These are phyloP conservation scores for Staphylotrichum longicolle DNA, from an alignment of 495 filamentous ascomycete species.

Conservation along the genomic window DNA sequence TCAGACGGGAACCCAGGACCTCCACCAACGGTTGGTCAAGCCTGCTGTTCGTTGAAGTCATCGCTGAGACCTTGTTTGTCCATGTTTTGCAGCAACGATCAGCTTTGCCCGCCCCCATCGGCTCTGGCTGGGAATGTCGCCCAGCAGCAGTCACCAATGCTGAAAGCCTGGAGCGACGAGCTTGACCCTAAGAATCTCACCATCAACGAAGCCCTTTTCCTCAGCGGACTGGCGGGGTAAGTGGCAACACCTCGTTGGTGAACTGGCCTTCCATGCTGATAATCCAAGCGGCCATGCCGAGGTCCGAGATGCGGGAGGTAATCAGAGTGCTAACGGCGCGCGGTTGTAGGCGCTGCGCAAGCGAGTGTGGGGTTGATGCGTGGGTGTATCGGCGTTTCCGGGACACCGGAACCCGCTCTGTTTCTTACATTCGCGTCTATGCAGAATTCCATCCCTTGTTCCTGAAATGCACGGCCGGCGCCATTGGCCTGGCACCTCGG, in stretches of 20 bases:
- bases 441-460: conserved; percentile 9
- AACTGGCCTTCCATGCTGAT: neutral
- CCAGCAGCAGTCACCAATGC: conserved; percentile 32
- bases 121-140: neutral
- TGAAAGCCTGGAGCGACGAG: conserved; percentile 40
- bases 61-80: neutral
- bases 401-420: neutral
- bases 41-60: neutral
- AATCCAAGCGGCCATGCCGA: neutral
- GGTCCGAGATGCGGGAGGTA: neutral
- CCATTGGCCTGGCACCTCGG: neutral
- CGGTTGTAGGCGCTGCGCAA: conserved; percentile 2
- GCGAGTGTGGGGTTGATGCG: neutral
- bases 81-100: conserved; percentile 14
- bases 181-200: conserved; percentile 38
- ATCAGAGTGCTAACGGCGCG: neutral
- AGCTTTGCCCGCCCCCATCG: conserved; percentile 6
- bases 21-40: conserved; percentile 22
- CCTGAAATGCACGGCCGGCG: neutral
- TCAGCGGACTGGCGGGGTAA: conserved; percentile 9
- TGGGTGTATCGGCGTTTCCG: neutral
- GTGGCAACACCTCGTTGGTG: neutral
- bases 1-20: conserved; percentile 1
- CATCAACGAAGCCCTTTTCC: conserved; percentile 37
- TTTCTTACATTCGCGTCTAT: too few relatives aligned